A percentile compares a stretch with the other conserved stretches of the same genome.
Evolutionary conservation across 2,329 filamentous ascomycete genomes (phyloP).

Genomic region (Diaporthe ampelina): DNA sequence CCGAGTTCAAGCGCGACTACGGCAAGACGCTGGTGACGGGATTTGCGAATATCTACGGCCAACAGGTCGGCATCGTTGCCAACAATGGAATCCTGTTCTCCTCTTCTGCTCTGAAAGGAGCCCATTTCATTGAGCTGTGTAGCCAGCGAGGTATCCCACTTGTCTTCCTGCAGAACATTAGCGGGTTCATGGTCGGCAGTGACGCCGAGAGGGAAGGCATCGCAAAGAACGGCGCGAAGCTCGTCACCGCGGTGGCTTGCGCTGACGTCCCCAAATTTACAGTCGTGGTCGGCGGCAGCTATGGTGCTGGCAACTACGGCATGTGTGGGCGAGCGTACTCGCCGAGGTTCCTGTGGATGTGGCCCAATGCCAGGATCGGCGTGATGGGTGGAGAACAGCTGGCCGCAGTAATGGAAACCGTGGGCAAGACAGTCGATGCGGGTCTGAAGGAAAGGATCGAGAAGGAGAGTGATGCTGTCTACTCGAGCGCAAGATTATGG

Average conservation of each 20-base stretch:
- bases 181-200: slow-evolving; percentile 96
- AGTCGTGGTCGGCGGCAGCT: slow-evolving; percentile 92
- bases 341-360: slow-evolving; percentile 95
- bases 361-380: slow-evolving; percentile 95
- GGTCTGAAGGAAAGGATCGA: slow-evolving; percentile 89
- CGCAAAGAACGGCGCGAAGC: slow-evolving; percentile 96
- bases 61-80: slow-evolving; percentile 91
- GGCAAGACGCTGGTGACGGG: slow-evolving; percentile 91
- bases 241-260: slow-evolving; percentile 94
- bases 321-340: slow-evolving; percentile 97
- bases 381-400: slow-evolving; percentile 98
- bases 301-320: slow-evolving; percentile 96
- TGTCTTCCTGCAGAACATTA: slow-evolving; percentile 96
- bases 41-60: slow-evolving; percentile 90
- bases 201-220: slow-evolving; percentile 95
- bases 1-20: slow-evolving; percentile 95
- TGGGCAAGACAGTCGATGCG: slow-evolving; percentile 86
- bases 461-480: slow-evolving; percentile 88
- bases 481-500: slow-evolving; percentile 91
- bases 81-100: slow-evolving; percentile 98
- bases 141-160: slow-evolving; percentile 90
- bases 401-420: slow-evolving; percentile 92
- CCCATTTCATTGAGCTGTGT: slow-evolving; percentile 97
- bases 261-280: slow-evolving; percentile 97
- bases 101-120: slow-evolving; percentile 89